These are phyloP conservation scores for Magnusiomyces fungicola DNA, from an alignment of 1,139 yeast species.

Conservation along the genomic window DNA sequence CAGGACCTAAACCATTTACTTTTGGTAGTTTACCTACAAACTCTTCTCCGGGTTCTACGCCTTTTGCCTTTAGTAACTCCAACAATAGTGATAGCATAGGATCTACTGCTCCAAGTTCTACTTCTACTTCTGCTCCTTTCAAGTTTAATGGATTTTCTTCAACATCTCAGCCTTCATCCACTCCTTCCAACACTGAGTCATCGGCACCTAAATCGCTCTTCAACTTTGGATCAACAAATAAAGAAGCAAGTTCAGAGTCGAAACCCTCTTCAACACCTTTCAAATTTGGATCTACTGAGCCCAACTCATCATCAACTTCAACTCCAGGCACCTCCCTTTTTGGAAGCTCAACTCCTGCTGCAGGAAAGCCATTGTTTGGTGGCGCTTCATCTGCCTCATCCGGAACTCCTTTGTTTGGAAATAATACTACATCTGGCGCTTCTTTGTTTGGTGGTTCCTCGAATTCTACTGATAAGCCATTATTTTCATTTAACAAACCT, in stretches of 20 bases:
- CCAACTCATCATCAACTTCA: not conserved
- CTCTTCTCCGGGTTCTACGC: no score
- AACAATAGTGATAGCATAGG: constrained; percentile 6
- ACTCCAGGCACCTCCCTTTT: not conserved
- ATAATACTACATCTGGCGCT: not conserved
- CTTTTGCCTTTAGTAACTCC: no score
- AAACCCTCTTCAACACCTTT: not conserved
- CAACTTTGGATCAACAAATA: not conserved
- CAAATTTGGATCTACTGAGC: not conserved
- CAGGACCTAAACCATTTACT: constrained; percentile 17
- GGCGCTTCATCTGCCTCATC: not conserved
- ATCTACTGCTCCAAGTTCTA: constrained; percentile 1
- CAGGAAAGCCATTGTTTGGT: not conserved
- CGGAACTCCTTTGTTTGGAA: not conserved
- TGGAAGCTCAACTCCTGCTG: not conserved
- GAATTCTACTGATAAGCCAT: not conserved
- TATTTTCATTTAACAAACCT: constrained; percentile 4
- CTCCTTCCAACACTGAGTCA: not conserved
- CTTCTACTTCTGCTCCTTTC: constrained; percentile 18
- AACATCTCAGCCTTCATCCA: not conserved
- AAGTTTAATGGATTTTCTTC: no score
- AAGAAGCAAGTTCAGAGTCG: not conserved
- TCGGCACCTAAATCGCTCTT: not conserved
- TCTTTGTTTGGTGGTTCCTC: not conserved
- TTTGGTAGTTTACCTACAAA: constrained; percentile 19